Evolutionary conservation across 1,139 yeast genomes (phyloP).

Genomic region (Yamadazyma friedrichii): DNA sequence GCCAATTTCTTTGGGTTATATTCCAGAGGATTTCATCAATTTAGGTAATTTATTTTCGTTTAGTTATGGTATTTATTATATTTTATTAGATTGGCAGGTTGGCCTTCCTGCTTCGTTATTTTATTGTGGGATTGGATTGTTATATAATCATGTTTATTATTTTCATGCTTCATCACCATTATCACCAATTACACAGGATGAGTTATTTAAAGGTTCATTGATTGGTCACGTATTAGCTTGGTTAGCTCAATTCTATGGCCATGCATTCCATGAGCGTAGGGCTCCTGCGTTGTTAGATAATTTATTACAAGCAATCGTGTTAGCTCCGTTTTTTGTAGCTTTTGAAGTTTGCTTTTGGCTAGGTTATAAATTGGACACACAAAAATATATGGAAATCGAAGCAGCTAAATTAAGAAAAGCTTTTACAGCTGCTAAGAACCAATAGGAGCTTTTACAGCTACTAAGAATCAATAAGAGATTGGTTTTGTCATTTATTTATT

Average conservation of each 20-base stretch:
- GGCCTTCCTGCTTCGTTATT: slow-evolving; percentile 38
- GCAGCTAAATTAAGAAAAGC: slow-evolving; percentile 41
- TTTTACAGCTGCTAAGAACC: slow-evolving; percentile 13
- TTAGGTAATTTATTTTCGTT: slow-evolving; percentile 33
- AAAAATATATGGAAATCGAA: slow-evolving; percentile 51
- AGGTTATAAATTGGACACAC: slow-evolving; percentile 59
- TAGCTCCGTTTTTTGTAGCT: slow-evolving; percentile 88
- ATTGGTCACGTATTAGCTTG: slow-evolving; percentile 57
- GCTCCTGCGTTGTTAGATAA: slow-evolving; percentile 89
- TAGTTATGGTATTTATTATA: slow-evolving; percentile 42
- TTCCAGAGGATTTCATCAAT: slow-evolving; percentile 34
- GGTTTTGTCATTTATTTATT: not conserved
- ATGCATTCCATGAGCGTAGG: slow-evolving; percentile 74
- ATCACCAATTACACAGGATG: slow-evolving; percentile 13
- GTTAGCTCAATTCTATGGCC: slow-evolving; percentile 90
- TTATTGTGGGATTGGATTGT: slow-evolving; percentile 26
- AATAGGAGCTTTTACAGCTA: not conserved
- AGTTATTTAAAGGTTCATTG: slow-evolving; percentile 24
- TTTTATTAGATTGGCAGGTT: slow-evolving; percentile 38
- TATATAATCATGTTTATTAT: slow-evolving; percentile 28
- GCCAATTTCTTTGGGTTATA: not conserved
- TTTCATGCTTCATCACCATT: slow-evolving; percentile 23
- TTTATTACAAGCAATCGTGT: slow-evolving; percentile 76
- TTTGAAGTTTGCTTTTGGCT: slow-evolving; percentile 70
- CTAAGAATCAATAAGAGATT: slow-evolving; percentile 1